Conservation (phyloP, 352 stramenopile species). For the Elongisporangium prolatum region DNA sequence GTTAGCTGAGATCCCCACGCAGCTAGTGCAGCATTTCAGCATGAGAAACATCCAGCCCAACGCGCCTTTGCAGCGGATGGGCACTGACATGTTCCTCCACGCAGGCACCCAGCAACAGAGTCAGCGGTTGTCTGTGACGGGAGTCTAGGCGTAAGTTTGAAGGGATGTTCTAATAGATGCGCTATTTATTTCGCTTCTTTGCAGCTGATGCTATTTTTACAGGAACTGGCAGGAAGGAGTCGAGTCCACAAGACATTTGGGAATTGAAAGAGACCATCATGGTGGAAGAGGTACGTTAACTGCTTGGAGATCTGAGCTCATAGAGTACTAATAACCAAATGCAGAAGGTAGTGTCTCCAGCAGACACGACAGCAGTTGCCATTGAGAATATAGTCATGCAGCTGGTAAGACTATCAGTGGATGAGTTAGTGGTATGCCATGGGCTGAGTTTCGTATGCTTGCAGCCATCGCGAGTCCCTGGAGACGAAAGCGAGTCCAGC, state of each 20-base stretch:
- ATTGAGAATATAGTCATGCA: neutral
- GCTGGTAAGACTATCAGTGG: neutral
- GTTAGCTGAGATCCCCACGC: constrained; percentile 58
- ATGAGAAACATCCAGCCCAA: constrained; percentile 53
- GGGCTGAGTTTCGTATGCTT: neutral
- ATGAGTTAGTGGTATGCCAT: neutral
- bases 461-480: neutral
- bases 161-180: neutral
- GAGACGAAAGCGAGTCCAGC: neutral
- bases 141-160: constrained; percentile 1
- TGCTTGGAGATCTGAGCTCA: too few species aligned
- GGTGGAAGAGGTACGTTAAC: neutral
- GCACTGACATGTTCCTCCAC: constrained; percentile 25
- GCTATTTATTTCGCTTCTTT: neutral
- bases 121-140: neutral
- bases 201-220: neutral
- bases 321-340: too few species aligned
- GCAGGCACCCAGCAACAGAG: neutral
- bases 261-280: neutral
- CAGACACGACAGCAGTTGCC: neutral
- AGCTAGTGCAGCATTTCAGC: constrained; percentile 58
- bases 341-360: neutral
- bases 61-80: constrained; percentile 45
- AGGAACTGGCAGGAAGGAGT: neutral
- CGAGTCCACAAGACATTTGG: neutral